These are phyloP conservation scores for Hibiscus mutabilis DNA, from an alignment of 345 rosid genomes.

Conservation along the genomic window DNA sequence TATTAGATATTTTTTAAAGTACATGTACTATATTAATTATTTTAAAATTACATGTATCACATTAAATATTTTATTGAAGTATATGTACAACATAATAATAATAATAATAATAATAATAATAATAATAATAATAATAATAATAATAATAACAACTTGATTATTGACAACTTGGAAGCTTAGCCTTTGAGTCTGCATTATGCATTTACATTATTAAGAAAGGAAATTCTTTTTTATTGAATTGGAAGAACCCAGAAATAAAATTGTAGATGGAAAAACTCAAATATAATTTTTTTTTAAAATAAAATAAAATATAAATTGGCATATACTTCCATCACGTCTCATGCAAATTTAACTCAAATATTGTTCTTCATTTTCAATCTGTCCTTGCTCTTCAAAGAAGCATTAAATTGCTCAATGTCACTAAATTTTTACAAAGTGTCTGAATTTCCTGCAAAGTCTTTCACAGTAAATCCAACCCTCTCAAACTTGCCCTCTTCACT, in stretches of 20 bases:
- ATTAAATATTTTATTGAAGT: too few relatives aligned
- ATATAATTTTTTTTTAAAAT: too few relatives aligned
- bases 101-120: too few relatives aligned
- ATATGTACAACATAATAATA: too few relatives aligned
- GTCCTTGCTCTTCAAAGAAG: background rate
- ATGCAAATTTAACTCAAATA: background rate
- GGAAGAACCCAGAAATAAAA: too few relatives aligned
- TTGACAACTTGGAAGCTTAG: constrained; percentile 9
- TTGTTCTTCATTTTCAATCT: background rate
- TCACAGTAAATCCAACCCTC: constrained; percentile 38
- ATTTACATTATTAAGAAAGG: background rate
- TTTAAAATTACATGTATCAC: too few relatives aligned
- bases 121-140: too few relatives aligned
- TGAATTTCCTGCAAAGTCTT: constrained; percentile 32
- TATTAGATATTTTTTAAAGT: too few relatives aligned
- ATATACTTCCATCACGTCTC: background rate
- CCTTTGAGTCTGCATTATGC: background rate
- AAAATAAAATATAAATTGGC: background rate
- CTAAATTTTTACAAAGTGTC: background rate
- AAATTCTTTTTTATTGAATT: background rate
- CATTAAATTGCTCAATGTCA: background rate
- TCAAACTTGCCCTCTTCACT: constrained; percentile 35
- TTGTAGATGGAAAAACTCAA: too few relatives aligned
- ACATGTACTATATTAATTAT: too few relatives aligned
- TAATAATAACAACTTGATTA: background rate